A percentile compares a stretch with the other conserved stretches of the same genome.
Conservation (phyloP, 495 filamentous ascomycete genomes). For the Penicillium egyptiacum region DNA sequence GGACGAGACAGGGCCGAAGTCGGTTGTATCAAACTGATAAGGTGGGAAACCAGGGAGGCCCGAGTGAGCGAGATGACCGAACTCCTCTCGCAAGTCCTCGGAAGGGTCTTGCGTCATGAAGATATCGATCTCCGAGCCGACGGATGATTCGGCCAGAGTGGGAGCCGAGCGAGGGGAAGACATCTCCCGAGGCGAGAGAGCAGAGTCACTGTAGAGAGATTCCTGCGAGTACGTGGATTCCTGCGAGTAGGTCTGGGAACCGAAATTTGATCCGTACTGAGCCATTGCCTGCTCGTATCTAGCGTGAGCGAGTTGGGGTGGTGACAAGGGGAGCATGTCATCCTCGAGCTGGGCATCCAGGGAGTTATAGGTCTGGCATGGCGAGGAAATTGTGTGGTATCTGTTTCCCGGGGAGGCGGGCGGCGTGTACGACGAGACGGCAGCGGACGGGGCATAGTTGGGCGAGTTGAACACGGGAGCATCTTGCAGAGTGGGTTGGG, state of each 20-base stretch:
- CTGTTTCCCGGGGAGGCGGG: slow-evolving; percentile 47
- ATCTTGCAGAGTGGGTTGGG: slow-evolving; percentile 22
- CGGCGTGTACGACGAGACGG: slow-evolving; percentile 49
- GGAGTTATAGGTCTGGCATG: slow-evolving; percentile 47
- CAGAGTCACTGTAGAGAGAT: slow-evolving; percentile 35
- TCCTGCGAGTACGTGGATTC: slow-evolving; percentile 30
- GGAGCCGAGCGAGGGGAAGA: slow-evolving; percentile 44
- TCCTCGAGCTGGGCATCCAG: slow-evolving; percentile 45
- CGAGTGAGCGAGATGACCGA: slow-evolving; percentile 30
- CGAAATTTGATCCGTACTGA: slow-evolving; percentile 22
- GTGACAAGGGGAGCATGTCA: slow-evolving; percentile 40
- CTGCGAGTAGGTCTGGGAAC: slow-evolving; percentile 30
- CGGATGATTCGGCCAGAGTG: slow-evolving; percentile 40
- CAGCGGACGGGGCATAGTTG: slow-evolving; percentile 43
- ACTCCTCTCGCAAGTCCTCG: slow-evolving; percentile 37
- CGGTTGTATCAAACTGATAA: slow-evolving; percentile 30
- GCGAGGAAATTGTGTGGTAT: slow-evolving; percentile 47
- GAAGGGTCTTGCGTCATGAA: slow-evolving; percentile 46
- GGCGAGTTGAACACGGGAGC: slow-evolving; percentile 41
- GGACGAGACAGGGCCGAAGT: slow-evolving; percentile 36
- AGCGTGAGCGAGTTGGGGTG: slow-evolving; percentile 29
- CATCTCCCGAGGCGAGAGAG: slow-evolving; percentile 33
- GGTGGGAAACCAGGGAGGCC: slow-evolving; percentile 36
- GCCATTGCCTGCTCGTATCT: slow-evolving; percentile 30
- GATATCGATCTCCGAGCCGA: slow-evolving; percentile 47